phyloP scores from a whole-genome alignment of 2,329 filamentous ascomycete species.

The Pseudocercospora fuligena region DNA sequence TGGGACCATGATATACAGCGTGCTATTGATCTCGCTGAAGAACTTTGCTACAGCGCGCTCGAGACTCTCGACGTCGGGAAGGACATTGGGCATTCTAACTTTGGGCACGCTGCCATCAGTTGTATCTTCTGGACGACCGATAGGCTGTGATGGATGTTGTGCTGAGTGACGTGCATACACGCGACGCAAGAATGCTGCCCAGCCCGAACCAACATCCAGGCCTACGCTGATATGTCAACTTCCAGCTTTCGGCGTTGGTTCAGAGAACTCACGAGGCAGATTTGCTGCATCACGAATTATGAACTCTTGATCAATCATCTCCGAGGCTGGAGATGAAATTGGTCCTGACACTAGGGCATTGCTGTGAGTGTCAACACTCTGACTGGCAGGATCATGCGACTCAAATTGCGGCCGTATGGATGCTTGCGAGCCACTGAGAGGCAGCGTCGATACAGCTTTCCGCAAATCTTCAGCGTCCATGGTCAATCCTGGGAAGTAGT shows the following conservation, averaged over 20 bases:
- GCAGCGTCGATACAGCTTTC: background rate
- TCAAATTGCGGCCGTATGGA: background rate
- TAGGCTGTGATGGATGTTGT: background rate
- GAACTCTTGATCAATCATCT: background rate
- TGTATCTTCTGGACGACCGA: background rate
- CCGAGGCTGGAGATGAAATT: background rate
- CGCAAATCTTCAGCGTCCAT: background rate
- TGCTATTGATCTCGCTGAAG: background rate
- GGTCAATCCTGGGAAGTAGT: background rate
- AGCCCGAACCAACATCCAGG: background rate
- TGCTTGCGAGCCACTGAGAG: background rate
- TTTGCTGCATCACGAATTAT: background rate
- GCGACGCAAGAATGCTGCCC: background rate
- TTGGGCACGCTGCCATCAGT: background rate
- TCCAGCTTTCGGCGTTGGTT: background rate
- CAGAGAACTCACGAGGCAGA: background rate
- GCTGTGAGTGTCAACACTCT: background rate
- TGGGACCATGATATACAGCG: background rate
- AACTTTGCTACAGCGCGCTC: background rate
- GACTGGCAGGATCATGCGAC: background rate
- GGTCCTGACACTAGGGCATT: background rate
- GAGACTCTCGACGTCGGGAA: background rate
- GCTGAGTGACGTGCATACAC: background rate
- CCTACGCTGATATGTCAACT: background rate
- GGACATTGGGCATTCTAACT: background rate